Percentiles rank a stretch among this genome's conserved stretches.
These are phyloP conservation scores for Talinum fruticosum DNA, from an alignment of 148 eudicot genomes.

Conservation along the genomic window DNA sequence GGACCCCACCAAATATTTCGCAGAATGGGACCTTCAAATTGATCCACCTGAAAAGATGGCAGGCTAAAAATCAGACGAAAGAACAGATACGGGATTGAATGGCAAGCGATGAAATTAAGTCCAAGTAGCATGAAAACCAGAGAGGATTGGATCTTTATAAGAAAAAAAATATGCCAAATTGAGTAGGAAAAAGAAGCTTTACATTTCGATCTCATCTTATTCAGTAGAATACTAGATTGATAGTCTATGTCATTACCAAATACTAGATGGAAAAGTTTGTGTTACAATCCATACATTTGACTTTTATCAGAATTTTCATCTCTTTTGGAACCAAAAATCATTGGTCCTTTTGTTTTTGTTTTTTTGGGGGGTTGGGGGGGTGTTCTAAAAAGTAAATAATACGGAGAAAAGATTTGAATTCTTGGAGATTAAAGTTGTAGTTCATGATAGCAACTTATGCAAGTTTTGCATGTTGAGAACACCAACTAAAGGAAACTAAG, in stretches of 20 bases:
- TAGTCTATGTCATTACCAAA: no score
- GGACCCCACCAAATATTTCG: constrained; percentile 50
- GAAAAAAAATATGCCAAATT: no score
- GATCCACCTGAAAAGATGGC: constrained; percentile 65
- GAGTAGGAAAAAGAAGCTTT: background rate
- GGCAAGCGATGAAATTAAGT: background rate
- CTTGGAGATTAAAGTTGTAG: no score
- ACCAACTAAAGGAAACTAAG: no score
- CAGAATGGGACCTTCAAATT: constrained; percentile 71
- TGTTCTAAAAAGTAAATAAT: background rate
- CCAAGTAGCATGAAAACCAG: background rate
- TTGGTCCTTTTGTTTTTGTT: no score
- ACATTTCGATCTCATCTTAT: background rate
- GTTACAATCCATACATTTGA: background rate
- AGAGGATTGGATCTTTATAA: background rate
- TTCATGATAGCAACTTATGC: no score
- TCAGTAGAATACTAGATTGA: background rate
- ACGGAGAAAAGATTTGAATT: no score
- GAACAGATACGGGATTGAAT: background rate
- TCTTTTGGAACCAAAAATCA: background rate
- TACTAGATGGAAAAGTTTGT: no score
- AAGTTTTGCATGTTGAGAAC: no score
- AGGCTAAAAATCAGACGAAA: background rate
- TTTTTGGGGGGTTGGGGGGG: background rate
- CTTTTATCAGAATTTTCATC: background rate